phyloP scores from a whole-genome alignment of 768 basidiomycete genomes.

The Xerocomellus dryophilus region DNA sequence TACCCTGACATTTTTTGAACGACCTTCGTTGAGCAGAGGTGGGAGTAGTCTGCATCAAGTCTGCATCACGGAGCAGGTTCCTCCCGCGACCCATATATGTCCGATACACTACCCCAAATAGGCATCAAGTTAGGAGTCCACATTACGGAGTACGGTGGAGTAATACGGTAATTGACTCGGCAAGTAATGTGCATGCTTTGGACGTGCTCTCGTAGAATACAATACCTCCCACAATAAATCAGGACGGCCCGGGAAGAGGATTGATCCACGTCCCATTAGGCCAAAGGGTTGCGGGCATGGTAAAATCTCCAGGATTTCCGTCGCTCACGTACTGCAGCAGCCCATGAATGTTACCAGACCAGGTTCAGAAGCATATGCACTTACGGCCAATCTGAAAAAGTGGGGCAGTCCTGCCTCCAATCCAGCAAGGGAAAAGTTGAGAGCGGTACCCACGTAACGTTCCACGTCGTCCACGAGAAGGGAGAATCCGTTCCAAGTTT shows the following conservation, averaged over 20 bases:
- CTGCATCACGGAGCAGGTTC: conserved; percentile 5
- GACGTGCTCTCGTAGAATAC: background rate
- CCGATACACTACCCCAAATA: conserved; percentile 16
- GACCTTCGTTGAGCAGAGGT: conserved; percentile 18
- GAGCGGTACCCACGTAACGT: conserved; percentile 63
- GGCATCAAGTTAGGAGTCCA: conserved; percentile 6
- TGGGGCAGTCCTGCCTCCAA: conserved; percentile 62
- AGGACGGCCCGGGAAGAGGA: conserved; percentile 65
- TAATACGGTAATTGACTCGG: background rate
- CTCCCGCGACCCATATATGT: conserved; percentile 16
- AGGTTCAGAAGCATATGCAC: conserved; percentile 21
- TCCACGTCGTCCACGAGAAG: conserved; percentile 87
- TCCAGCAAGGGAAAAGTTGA: conserved; percentile 68
- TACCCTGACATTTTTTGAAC: conserved; percentile 24
- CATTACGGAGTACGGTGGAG: background rate
- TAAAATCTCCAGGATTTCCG: conserved; percentile 66
- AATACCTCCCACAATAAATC: background rate
- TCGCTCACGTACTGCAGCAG: conserved; percentile 45
- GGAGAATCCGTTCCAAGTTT: conserved; percentile 71
- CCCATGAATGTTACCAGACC: conserved; percentile 1
- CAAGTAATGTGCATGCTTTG: background rate
- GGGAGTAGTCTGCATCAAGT: conserved; percentile 22
- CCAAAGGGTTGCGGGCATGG: conserved; percentile 71
- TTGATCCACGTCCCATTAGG: conserved; percentile 82
- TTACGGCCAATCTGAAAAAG: conserved; percentile 77